Percentiles rank a stretch among this genome's conserved stretches.
phyloP scores from a whole-genome alignment of 352 stramenopile genomes.

The Globisporangium lucens region DNA sequence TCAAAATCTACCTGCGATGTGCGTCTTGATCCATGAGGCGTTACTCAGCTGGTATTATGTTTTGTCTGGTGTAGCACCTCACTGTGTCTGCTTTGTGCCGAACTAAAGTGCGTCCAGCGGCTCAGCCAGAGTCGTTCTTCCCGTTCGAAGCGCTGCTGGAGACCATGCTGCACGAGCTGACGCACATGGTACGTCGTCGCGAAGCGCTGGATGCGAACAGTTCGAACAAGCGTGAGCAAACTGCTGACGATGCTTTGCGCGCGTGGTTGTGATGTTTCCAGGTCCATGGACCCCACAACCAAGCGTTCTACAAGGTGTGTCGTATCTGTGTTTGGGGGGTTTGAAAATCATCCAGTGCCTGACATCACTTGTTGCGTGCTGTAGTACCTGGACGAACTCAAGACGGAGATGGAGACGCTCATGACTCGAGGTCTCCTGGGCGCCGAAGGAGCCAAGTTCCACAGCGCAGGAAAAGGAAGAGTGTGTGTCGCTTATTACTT shows the following conservation, averaged over 20 bases:
- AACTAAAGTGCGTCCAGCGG: slow-evolving; percentile 37
- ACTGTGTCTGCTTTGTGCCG: too few species aligned
- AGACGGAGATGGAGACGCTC: slow-evolving; percentile 54
- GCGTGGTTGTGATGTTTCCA: slow-evolving; percentile 5
- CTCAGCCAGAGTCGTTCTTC: slow-evolving; percentile 24
- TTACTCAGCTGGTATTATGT: neutral
- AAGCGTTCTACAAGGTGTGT: slow-evolving; percentile 57
- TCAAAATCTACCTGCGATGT: slow-evolving; percentile 72
- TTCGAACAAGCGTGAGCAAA: neutral
- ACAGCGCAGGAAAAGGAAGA: slow-evolving; percentile 37
- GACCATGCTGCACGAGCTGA: slow-evolving; percentile 75
- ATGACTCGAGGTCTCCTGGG: slow-evolving; percentile 50
- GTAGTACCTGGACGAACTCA: slow-evolving; percentile 56
- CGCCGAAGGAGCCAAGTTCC: slow-evolving; percentile 41
- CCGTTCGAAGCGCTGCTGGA: slow-evolving; percentile 60
- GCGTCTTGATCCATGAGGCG: slow-evolving; percentile 5
- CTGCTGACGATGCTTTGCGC: neutral
- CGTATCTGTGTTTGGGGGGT: neutral
- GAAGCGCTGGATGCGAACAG: neutral
- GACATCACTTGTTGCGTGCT: neutral
- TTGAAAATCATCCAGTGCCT: too few species aligned
- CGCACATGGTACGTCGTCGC: slow-evolving; percentile 44
- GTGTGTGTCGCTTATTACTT: slow-evolving; percentile 18
- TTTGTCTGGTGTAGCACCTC: neutral
- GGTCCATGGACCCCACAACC: slow-evolving; percentile 56